These are phyloP conservation scores for Trapa incisa DNA, from an alignment of 345 rosid species.

Conservation along the genomic window DNA sequence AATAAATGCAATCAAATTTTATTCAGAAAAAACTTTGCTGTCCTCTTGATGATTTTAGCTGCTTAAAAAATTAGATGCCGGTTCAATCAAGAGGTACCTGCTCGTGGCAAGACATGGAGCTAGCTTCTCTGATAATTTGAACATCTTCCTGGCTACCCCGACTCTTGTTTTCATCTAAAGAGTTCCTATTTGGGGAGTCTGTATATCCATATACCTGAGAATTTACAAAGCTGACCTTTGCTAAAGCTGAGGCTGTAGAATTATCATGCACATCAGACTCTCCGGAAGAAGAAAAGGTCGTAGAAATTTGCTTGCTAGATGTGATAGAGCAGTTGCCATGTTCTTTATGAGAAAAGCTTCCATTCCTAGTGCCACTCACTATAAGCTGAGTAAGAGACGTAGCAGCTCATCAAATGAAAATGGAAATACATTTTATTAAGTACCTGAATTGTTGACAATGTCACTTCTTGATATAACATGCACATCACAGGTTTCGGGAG, in stretches of 20 bases:
- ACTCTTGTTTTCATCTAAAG: conserved; percentile 8
- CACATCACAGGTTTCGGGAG: conserved; percentile 40
- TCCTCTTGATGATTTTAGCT: background rate
- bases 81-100: conserved; percentile 20
- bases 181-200: conserved; percentile 6
- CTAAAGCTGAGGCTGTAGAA: conserved; percentile 14
- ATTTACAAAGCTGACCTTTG: conserved; percentile 15
- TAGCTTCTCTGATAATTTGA: background rate
- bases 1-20: conserved; percentile 11
- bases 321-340: conserved; percentile 18
- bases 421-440: conserved; percentile 22
- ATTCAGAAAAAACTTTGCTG: background rate
- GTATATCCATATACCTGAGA: conserved; percentile 11
- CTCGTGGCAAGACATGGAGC: conserved; percentile 17
- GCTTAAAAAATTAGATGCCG: background rate
- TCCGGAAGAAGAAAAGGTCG: conserved; percentile 11
- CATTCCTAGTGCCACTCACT: conserved; percentile 13
- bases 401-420: background rate
- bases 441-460: conserved; percentile 37
- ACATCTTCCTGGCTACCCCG: conserved; percentile 6
- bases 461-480: conserved; percentile 36
- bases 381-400: conserved; percentile 4
- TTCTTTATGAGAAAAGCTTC: conserved; percentile 10
- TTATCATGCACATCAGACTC: conserved; percentile 16
- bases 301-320: conserved; percentile 16